Evolutionary conservation across 106 monocot species (phyloP), one percentile per base, ranked within the genome.

Genomic region (Dioscorea alata): DNA sequence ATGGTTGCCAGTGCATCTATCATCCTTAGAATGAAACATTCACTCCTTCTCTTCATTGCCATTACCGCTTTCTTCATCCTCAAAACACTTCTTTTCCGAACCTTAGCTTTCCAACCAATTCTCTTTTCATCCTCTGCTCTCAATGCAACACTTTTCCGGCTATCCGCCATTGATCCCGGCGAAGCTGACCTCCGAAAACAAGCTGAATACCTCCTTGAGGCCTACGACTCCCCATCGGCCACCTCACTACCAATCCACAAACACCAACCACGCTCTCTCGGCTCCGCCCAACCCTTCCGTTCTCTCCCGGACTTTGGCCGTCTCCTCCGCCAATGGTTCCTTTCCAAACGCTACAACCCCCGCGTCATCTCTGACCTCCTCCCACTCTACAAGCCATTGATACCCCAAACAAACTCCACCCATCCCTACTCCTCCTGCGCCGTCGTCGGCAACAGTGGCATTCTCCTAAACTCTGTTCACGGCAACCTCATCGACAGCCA

Each of bases 141-240:
- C 35, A 54, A 63, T 16, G 71, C 50, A 17, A 50, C 23, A 2
- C 66, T 78, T 50, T 19, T 72, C 60, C 52, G 33, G 50, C 61
- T 68, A 20, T 13, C 73, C 63, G 62, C 73, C n/a, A 59, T 61
- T 13, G 63, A 48, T 4, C 14, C 54, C 62, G 73, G 48, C 20
- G 79, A 49, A 2, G 53, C 12, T 16, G 53, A 34, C 4, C 33
- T 73, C 51, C 18, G 35, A 20, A 48, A 20, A 6, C 72, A 78
- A 13, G 49, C 72, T 60, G 50, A 48, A 9, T 54, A 66, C 22
- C 72, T 72, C 58, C 72, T 78, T 14, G 53, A 9, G 65, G 59
- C 50, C 48, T 16, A 12, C 35, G 8, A 34, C 52, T 48, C 57
- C 64, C 63, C 15, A 24, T 53, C 24, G 64, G 42, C 14, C 71